These are phyloP conservation scores for Apiospora pterosperma DNA, from an alignment of 2,329 filamentous ascomycete species.

Conservation along the genomic window DNA sequence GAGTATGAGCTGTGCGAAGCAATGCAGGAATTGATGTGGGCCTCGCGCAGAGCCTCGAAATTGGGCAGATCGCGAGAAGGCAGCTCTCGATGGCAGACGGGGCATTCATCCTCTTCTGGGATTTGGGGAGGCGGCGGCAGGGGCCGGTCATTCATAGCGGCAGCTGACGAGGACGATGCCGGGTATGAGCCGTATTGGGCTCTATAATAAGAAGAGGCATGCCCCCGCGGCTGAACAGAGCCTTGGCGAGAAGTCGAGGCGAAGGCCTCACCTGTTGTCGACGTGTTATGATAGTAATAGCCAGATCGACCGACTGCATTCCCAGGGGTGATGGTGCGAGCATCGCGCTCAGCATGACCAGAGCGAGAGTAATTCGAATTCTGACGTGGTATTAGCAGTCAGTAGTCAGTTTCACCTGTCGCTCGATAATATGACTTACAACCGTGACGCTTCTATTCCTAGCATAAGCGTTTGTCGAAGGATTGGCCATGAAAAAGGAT, in stretches of 20 bases:
- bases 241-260: neutral
- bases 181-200: constrained; percentile 17
- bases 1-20: constrained; percentile 49
- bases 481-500: neutral
- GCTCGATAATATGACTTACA: constrained; percentile 32
- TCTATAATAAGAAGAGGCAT: neutral
- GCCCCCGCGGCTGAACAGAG: neutral
- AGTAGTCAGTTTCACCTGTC: neutral
- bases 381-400: neutral
- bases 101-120: constrained; percentile 75
- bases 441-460: constrained; percentile 48
- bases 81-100: constrained; percentile 70
- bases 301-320: neutral
- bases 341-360: neutral
- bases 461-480: constrained; percentile 32
- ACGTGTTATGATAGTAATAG: neutral
- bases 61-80: constrained; percentile 54
- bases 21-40: constrained; percentile 59
- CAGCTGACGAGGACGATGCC: constrained; percentile 35
- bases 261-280: neutral
- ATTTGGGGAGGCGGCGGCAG: constrained; percentile 44
- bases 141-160: constrained; percentile 30
- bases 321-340: neutral
- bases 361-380: neutral
- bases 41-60: constrained; percentile 52